Base-by-base conservation (phyloP, 2,329 filamentous ascomycete species). In the Exophiala mesophila region DNA sequence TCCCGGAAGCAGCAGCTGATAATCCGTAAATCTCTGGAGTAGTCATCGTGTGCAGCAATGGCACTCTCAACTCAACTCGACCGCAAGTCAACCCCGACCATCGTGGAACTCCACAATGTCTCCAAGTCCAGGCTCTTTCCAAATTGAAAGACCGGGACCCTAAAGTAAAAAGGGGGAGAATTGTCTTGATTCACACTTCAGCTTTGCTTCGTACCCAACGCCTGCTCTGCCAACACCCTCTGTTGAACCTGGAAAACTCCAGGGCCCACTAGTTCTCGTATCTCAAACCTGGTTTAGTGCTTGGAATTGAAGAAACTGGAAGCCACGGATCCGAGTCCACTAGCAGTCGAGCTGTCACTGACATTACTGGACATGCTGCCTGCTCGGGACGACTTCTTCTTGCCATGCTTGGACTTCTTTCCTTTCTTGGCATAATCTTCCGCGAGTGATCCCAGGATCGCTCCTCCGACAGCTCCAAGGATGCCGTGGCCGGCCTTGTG, bases 381-480 rank as follows among this genome's bases (percentile, higher is more conserved):
- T 46, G 23, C 23, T 26, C 23, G 23, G 7, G 23, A 26, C 23
- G 23, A 26, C 23, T 26, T 19, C 9, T 8, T 4, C 18, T 57
- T 45, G 31, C 52, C 43, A 28, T 62, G 52, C 5, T 67, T 56
- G 49, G 65, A 57, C 49, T 67, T 60, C 47, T 60, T 58, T 45
- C 65, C 63, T 45, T 64, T 58, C 63, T 77, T 77, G 49, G 64
- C 54, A 52, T 73, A 71, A 50, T 78, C 69, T 49, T 77, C 73
- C 0, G 75, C 54, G 50, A 77, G 72, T 55, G 66, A 70, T 1
- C 77, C 77, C 2, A 73, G 41, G 33, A 81, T 66, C 0, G 76
- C 77, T 41, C 77, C 77, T 3, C 74, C 73, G 16, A 80, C 56
- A 1, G 76, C 70, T 6, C 77, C 77, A 8, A 81, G 59, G 17